A percentile compares a stretch with the other conserved stretches of the same genome.
These are phyloP conservation scores for Malassezia psittaci DNA, from an alignment of 1,284 basidiomycete species.

Conservation along the genomic window DNA sequence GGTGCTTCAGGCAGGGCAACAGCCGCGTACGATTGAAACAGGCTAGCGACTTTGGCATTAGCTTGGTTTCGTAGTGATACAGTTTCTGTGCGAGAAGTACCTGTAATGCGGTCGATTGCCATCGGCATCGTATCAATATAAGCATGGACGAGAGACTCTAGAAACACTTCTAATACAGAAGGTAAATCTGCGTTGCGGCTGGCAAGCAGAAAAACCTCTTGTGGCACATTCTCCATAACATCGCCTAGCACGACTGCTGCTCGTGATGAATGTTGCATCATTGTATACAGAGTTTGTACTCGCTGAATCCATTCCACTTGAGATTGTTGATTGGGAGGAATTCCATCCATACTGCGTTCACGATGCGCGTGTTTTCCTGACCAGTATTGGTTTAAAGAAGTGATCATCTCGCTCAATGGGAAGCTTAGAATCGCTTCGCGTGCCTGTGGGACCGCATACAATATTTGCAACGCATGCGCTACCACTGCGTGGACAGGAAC, in stretches of 20 bases:
- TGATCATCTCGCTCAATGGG: background rate
- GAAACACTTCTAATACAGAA: background rate
- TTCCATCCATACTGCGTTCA: background rate
- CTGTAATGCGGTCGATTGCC: background rate
- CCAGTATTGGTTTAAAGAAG: constrained; percentile 7
- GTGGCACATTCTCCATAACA: background rate
- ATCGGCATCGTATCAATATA: background rate
- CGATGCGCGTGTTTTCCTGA: background rate
- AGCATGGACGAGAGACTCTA: constrained; percentile 8
- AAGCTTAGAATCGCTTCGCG: background rate
- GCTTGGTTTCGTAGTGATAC: background rate
- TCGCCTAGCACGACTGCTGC: constrained; percentile 12
- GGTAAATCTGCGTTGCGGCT: constrained; percentile 2
- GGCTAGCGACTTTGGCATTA: background rate
- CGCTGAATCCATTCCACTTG: constrained; percentile 6
- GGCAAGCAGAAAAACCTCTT: constrained; percentile 1
- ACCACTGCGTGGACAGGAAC: constrained; percentile 1
- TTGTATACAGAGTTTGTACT: constrained; percentile 8
- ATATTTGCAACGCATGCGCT: constrained; percentile 7
- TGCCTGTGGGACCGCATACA: constrained; percentile 2
- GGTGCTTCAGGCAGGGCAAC: background rate
- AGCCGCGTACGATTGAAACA: constrained; percentile 10
- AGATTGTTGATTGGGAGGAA: background rate
- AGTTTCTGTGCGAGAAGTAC: background rate
- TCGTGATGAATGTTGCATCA: background rate